Evolutionary conservation across 2,329 filamentous ascomycete species (phyloP), one percentile per base, ranked within the genome.

Genomic region (Decorospora gaudefroyi): DNA sequence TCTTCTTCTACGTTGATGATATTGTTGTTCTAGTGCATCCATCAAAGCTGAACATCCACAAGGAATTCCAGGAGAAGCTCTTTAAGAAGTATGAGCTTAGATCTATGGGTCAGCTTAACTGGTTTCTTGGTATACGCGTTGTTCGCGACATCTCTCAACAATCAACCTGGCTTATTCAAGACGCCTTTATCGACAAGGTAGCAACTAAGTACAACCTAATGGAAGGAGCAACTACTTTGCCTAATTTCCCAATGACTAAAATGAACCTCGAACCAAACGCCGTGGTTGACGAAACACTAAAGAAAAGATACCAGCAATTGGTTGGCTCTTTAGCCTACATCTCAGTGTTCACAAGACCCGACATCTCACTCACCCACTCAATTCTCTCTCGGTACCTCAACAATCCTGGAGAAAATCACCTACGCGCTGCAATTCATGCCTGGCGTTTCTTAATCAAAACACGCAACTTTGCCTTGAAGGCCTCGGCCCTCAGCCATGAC

Each of bases 241-340:
- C 18, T 22, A 13, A 39, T n/a, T 19, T 26, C 6, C 9, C 12
- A 12, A 15, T 35, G 30, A 27, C 32, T 16, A 11, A 36, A 27
- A 32, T 30, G 4, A 23, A 47, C 18, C 7, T 22, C 17, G 7
- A 7, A 27, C 22, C 7, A 9, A 28, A 3, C 17, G 38, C 6
- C 17, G 38, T 16, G 4, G 44, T 4, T n/a, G 22, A 28, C 13
- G 22, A 29, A 39, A 13, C n/a, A 8, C 32, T 46, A 9, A 53
- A 43, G 9, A 39, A 51, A 25, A 8, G 21, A 11, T 58, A 52
- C 35, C 29, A 58, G 15, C 16, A 50, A 16, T 26, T 42, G 16
- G 43, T 60, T 30, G 45, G 53, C 8, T 51, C 25, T 3, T 17
- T 58, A 8, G 47, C 40, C 5, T 60, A 46, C 34, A 38, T 31